These are phyloP conservation scores for Myxozyma neglecta DNA, from an alignment of 805 yeast genomes.

Conservation along the genomic window DNA sequence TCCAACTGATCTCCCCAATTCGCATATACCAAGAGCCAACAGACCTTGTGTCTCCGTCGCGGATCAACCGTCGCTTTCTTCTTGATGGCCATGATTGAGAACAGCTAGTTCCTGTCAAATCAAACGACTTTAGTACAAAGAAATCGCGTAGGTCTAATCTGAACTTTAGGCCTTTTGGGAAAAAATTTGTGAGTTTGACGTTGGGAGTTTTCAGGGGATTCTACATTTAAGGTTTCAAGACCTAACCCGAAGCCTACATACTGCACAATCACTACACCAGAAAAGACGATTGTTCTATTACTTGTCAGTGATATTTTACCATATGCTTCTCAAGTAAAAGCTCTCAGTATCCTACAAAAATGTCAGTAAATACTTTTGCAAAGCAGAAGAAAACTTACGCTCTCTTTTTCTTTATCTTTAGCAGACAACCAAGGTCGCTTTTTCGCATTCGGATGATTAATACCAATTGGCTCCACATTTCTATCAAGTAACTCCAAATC, in stretches of 20 bases:
- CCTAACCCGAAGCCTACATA: conserved; percentile 6
- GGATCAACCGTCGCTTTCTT: conserved; percentile 20
- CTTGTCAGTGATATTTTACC: not conserved
- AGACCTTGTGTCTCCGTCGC: conserved; percentile 23
- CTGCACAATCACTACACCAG: not conserved
- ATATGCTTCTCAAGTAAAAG: conserved; percentile 1
- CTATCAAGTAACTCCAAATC: conserved; percentile 38
- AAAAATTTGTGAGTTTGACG: conserved; percentile 1
- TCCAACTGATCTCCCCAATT: not conserved
- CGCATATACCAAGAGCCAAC: not conserved
- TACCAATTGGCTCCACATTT: conserved; percentile 24
- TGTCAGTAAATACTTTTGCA: not conserved
- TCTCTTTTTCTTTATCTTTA: conserved; percentile 17
- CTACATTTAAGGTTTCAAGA: not conserved
- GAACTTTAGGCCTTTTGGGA: not conserved
- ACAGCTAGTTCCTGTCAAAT: no score
- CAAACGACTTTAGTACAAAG: not conserved
- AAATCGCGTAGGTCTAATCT: not conserved
- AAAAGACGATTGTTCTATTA: no score
- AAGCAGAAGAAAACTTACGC: not conserved
- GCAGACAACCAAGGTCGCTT: conserved; percentile 23
- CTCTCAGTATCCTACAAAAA: not conserved
- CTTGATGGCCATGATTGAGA: conserved; percentile 21
- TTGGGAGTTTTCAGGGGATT: conserved; percentile 13
- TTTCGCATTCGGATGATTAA: conserved; percentile 18